Percentiles rank a stretch among this genome's conserved stretches.
Conservation (phyloP, 352 stramenopile species). For the Phytophthora kernoviae region DNA sequence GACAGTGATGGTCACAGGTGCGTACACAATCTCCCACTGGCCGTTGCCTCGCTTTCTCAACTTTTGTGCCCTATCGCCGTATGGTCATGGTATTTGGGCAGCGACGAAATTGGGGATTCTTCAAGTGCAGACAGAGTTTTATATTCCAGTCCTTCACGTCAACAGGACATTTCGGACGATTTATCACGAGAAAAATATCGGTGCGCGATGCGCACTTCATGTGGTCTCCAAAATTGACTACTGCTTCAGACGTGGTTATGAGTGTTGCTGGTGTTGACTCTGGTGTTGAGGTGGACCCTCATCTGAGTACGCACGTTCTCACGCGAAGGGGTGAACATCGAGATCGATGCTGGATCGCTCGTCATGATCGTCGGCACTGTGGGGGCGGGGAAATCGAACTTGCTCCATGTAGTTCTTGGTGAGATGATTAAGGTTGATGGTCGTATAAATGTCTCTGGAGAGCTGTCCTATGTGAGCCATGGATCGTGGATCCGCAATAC, state of each 20-base stretch:
- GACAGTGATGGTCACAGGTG: conserved; percentile 46
- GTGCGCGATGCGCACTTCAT: conserved; percentile 23
- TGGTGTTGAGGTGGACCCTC: conserved; percentile 9
- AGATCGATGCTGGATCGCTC: conserved; percentile 61
- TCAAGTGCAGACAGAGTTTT: neutral
- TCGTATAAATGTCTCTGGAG: conserved; percentile 29
- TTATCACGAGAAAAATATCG: conserved; percentile 17
- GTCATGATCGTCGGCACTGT: conserved; percentile 63
- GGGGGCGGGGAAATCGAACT: conserved; percentile 57
- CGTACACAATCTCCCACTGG: conserved; percentile 42
- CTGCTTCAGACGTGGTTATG: conserved; percentile 23
- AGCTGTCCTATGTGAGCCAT: conserved; percentile 89
- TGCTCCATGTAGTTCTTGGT: conserved; percentile 54
- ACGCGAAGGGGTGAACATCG: conserved; percentile 51
- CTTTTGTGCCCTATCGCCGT: conserved; percentile 27
- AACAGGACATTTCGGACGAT: neutral
- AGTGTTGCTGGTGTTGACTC: conserved; percentile 13
- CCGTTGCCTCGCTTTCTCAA: conserved; percentile 32
- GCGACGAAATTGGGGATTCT: conserved; percentile 23
- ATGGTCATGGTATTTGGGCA: conserved; percentile 29
- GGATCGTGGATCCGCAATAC: conserved; percentile 93
- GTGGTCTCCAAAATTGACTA: conserved; percentile 20
- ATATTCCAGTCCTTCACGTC: neutral
- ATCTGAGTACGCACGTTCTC: conserved; percentile 20
- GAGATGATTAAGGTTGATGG: conserved; percentile 49